Evolutionary conservation across 768 basidiomycete genomes (phyloP), one percentile per base, ranked within the genome.

Genomic region (Suillus lakei): DNA sequence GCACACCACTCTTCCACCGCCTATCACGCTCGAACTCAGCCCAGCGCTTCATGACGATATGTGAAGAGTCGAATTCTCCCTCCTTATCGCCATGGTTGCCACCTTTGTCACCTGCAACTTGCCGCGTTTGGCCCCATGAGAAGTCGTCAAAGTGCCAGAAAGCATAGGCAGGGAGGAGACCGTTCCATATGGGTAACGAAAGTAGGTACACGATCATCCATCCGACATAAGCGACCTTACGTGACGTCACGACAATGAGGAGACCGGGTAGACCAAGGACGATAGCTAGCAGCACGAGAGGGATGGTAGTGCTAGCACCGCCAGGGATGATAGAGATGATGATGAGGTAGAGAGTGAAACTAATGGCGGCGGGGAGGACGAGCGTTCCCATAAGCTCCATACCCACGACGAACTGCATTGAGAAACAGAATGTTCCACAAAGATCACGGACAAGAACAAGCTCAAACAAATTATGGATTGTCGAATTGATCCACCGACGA

Each of bases 391-490:
- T 89, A 68, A 99, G 83, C 76, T 99, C 98, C 96, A 99, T 99
- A 76, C 92, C 96, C 41, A 97, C 95, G 70, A 98, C 95, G 74
- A 98, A 98, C 82, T 98, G 96, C 97, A 98, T 98, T 13, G 95
- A 96, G 87, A 99, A 99, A 83, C 98, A 99, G 90, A 99, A 99
- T 3, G 96, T 98, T 55, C 98, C 98, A 70, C 97, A 99, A n/a
- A 99, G 88, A 77, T 99, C 98, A 28, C 96, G 89, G 30, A 99
- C 97, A 59, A 98, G 85, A 38, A 99, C 79, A 64, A 99, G 84
- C 75, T 99, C 97, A n/a, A 92, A 91, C 50, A 99, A 82, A 73
- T 99, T 99, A 82, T 99, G 98, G 44, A 99, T 90, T 0, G 97
- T 99, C 64, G 96, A 98, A 81, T 99, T 99, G 81, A 99, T 99